Conservation (phyloP, 805 yeast species). For the Barnettozyma vustinii region DNA sequence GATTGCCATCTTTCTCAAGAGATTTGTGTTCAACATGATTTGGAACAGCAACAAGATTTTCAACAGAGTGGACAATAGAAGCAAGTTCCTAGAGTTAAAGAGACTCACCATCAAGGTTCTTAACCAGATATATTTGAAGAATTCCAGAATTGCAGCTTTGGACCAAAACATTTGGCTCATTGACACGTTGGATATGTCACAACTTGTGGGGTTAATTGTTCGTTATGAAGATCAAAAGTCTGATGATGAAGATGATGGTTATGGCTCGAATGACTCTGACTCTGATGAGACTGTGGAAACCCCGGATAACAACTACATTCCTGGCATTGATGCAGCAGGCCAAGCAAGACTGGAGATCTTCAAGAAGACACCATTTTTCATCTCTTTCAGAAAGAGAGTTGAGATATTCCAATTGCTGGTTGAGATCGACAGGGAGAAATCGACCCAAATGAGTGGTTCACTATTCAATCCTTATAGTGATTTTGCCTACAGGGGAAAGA, state of each 20-base stretch:
- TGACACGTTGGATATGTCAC: conserved; percentile 27
- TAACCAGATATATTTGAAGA: conserved; percentile 60
- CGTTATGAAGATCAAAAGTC: conserved; percentile 38
- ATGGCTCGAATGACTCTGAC: conserved; percentile 19
- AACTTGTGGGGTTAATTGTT: conserved; percentile 33
- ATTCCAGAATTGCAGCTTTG: conserved; percentile 54
- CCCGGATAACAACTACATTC: not conserved
- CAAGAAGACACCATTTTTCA: conserved; percentile 67
- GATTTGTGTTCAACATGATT: conserved; percentile 43
- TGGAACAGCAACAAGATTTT: conserved; percentile 29
- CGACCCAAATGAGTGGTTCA: not conserved
- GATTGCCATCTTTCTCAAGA: conserved; percentile 44
- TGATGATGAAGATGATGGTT: conserved; percentile 8
- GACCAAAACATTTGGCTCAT: conserved; percentile 51
- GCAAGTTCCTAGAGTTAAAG: conserved; percentile 20
- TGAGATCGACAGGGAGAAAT: conserved; percentile 41
- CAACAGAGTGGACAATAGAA: not conserved
- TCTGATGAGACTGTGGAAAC: not conserved
- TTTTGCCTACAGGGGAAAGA: conserved; percentile 18
- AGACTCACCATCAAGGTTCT: conserved; percentile 44
- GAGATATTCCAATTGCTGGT: conserved; percentile 62
- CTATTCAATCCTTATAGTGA: conserved; percentile 12
- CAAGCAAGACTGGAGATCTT: conserved; percentile 44
- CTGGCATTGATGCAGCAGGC: conserved; percentile 8
- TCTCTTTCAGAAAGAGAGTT: conserved; percentile 72